Conservation (phyloP, 768 basidiomycete species). For the Austroboletus eburneus region DNA sequence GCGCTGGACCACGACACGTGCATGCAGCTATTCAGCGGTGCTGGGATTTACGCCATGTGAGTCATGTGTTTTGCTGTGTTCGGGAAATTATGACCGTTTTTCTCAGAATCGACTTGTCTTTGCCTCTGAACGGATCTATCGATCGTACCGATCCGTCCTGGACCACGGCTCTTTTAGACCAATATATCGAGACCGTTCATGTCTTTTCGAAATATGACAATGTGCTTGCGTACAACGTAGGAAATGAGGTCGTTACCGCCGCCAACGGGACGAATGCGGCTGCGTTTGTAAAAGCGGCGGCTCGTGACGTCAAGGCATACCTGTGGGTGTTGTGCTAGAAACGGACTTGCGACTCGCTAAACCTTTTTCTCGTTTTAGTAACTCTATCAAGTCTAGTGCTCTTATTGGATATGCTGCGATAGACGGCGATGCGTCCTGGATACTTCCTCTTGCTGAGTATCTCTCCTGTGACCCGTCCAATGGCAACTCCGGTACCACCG, state of each 20-base stretch:
- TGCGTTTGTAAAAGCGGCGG: constrained; percentile 87
- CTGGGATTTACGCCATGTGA: constrained; percentile 88
- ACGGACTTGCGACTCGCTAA: not conserved
- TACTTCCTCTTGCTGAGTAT: constrained; percentile 68
- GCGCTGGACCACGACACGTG: constrained; percentile 82
- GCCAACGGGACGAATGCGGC: constrained; percentile 55
- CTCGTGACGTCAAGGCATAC: constrained; percentile 83
- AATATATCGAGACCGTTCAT: constrained; percentile 75
- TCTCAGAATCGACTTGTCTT: constrained; percentile 77
- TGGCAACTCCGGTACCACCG: constrained; percentile 48
- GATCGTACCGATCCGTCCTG: constrained; percentile 70
- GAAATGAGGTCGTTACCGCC: constrained; percentile 72
- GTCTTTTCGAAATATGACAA: constrained; percentile 85
- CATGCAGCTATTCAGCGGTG: constrained; percentile 71
- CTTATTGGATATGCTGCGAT: constrained; percentile 87
- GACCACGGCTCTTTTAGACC: constrained; percentile 75
- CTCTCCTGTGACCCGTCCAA: constrained; percentile 68
- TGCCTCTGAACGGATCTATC: constrained; percentile 84
- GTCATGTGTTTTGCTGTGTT: constrained; percentile 25
- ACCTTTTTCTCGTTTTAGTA: constrained; percentile 33
- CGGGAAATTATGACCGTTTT: constrained; percentile 7
- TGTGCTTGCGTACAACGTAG: constrained; percentile 84
- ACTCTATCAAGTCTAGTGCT: constrained; percentile 56
- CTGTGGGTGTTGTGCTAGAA: constrained; percentile 45
- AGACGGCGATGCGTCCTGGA: constrained; percentile 62